Evolutionary conservation across 2,329 filamentous ascomycete species (phyloP), one percentile per base, ranked within the genome.

Genomic region (Chaetomium sp.): DNA sequence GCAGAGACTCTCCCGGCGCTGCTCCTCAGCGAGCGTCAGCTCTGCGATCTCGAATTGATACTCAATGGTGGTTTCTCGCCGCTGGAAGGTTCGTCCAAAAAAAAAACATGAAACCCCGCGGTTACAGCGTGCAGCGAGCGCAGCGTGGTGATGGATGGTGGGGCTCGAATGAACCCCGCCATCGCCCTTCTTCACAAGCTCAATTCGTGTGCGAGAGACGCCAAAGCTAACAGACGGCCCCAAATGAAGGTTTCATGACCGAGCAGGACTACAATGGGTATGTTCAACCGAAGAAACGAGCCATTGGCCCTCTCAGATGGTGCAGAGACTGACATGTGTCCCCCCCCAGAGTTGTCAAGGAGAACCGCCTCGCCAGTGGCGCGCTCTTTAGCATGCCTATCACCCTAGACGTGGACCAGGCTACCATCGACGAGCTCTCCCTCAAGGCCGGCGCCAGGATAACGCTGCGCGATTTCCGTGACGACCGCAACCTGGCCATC

Each of bases 41-140:
- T 99, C 57, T 99, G 95, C 81, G 95, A 99, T 85, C 85, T 99
- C 71, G 95, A 99, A 81, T 82, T 99, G 80, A 93, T 99, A 75
- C 88, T 99, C 79, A 98, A 93, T 79, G 95, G 95, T 77, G 95
- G 95, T 70, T 99, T 99, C 83, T 97, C 93, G 70, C 95, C 95
- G 65, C 87, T 99, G 49, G 94, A 99, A 87, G 95, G 93, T 96
- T 74, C 69, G 87, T 84, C 47, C 29, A 58, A 55, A 31, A 57
- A 57, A 64, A 35, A 57, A 16, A 25, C 47, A 51, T 27, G 25
- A 27, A 16, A 57, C 33, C 51, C 57, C 47, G 23, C 33, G 8
- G 25, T 45, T 8, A 27, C 10, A 33, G 25, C 51, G 31, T 10
- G 19, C 38, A n/a, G 38, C 38, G 38, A 16, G 2, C 3, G 38